Evolutionary conservation across 495 filamentous ascomycete genomes (phyloP), one percentile per base, ranked within the genome.

Genomic region (Corynascus novoguineensis): DNA sequence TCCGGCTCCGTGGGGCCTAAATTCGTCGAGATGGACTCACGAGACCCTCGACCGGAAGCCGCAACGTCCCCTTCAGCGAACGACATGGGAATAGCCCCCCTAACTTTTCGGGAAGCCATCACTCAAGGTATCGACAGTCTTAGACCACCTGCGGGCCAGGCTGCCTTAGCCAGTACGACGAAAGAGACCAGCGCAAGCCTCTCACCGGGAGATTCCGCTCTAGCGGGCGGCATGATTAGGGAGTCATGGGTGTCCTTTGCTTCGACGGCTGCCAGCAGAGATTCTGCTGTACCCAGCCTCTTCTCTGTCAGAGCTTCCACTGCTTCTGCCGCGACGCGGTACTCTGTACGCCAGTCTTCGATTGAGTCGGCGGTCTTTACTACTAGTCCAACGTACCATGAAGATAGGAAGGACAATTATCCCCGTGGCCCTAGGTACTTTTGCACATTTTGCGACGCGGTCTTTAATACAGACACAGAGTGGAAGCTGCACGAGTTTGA

Each of bases 401-500:
- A 63, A 5, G 29, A 49, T 21, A 32, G 50, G 24, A 60, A 68
- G 35, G 50, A 54, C 41, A 41, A 47, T 28, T 50, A 58, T 17
- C 55, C 55, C 10, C 21, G 35, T 2, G 27, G 21, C 1, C 35
- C 41, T 44, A 51, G 50, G 10, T 67, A 63, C 42, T 60, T 15
- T 14, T 67, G 64, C 58, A 65, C 67, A 9, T 65, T 69, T 21
- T 69, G 67, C 27, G 56, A 60, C 12, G 55, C 21, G 1, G 31
- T 53, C 2, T 69, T 69, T 24, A 50, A 49, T 27, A 25, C 41
- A 8, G 61, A 62, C 22, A 52, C 21, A 1, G 64, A 63, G 15
- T 67, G 64, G 64, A 61, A 56, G 51, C 9, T 47, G 2, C 67
- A 69, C 31, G 62, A 69, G 22, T 37, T 54, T 4, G 53, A 53